These are phyloP conservation scores for Dothideomycetes sp. DNA, from an alignment of 2,329 filamentous ascomycete genomes.

Conservation along the genomic window DNA sequence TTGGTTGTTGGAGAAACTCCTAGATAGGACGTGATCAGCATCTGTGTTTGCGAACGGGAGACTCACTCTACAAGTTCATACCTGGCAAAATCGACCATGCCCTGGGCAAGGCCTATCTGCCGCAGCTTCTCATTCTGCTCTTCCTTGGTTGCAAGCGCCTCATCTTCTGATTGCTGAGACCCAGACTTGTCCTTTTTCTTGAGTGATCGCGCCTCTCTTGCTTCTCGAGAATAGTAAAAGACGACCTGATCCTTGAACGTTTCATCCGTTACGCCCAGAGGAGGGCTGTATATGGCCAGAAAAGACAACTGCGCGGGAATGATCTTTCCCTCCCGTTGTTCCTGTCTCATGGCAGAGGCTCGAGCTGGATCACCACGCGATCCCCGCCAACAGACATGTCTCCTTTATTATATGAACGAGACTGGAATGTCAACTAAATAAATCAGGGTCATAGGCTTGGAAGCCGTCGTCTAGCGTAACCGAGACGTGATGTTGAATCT, in stretches of 20 bases:
- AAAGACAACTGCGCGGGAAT: conserved; percentile 76
- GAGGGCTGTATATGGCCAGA: conserved; percentile 89
- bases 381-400: not conserved
- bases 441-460: too few species aligned
- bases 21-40: conserved; percentile 20
- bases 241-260: conserved; percentile 74
- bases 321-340: conserved; percentile 3
- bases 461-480: too few species aligned
- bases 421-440: too few species aligned
- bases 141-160: conserved; percentile 25
- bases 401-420: too few species aligned
- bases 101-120: conserved; percentile 91
- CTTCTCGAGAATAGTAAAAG: conserved; percentile 64
- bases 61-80: conserved; percentile 22
- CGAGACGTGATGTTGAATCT: too few species aligned
- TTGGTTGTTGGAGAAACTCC: conserved; percentile 69
- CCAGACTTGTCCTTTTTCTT: conserved; percentile 16
- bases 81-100: conserved; percentile 85
- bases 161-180: conserved; percentile 16
- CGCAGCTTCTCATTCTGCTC: conserved; percentile 71
- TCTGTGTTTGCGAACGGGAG: not conserved
- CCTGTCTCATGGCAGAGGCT: not conserved
- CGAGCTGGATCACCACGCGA: not conserved
- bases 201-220: conserved; percentile 16
- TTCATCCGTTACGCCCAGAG: conserved; percentile 61